A percentile compares a stretch with the other conserved stretches of the same genome.
These are phyloP conservation scores for Rhytidiadelphus loreus DNA, from an alignment of 225 moss, liverwort and hornwort species.

Conservation along the genomic window DNA sequence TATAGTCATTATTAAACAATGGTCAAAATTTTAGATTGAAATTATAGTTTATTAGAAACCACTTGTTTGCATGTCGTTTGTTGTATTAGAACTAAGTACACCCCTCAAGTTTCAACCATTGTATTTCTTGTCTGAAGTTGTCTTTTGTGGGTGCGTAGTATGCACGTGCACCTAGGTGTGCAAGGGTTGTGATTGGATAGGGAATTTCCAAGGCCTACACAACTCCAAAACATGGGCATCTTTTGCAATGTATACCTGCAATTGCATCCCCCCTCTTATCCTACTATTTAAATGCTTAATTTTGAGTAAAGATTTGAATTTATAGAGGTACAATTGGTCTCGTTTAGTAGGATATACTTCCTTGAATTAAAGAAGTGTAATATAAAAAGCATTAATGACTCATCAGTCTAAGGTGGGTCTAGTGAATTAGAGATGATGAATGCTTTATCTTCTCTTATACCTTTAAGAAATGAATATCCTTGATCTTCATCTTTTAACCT, in stretches of 20 bases:
- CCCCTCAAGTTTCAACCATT: too few species aligned
- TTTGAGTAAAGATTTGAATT: neutral
- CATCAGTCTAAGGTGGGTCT: accelerated
- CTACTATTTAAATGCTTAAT: neutral
- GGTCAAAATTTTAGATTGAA: too few species aligned
- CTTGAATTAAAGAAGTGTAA: neutral
- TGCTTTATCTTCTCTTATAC: neutral
- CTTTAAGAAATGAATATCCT: neutral
- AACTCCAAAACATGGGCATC: neutral
- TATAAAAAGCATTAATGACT: neutral
- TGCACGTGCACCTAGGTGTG: neutral
- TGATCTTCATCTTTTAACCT: neutral
- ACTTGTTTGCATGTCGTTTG: too few species aligned
- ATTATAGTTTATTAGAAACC: too few species aligned
- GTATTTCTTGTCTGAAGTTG: neutral
- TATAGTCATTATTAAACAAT: too few species aligned
- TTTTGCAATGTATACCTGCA: neutral
- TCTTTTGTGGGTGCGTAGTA: neutral
- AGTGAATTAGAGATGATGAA: neutral
- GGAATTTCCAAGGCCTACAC: neutral
- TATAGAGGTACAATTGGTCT: neutral
- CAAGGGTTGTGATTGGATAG: neutral
- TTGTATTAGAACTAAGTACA: too few species aligned
- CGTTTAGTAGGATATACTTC: too few species aligned
- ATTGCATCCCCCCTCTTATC: neutral